Evolutionary conservation across 1,139 yeast species (phyloP), one percentile per base, ranked within the genome.

Genomic region (Taphrina deformans): DNA sequence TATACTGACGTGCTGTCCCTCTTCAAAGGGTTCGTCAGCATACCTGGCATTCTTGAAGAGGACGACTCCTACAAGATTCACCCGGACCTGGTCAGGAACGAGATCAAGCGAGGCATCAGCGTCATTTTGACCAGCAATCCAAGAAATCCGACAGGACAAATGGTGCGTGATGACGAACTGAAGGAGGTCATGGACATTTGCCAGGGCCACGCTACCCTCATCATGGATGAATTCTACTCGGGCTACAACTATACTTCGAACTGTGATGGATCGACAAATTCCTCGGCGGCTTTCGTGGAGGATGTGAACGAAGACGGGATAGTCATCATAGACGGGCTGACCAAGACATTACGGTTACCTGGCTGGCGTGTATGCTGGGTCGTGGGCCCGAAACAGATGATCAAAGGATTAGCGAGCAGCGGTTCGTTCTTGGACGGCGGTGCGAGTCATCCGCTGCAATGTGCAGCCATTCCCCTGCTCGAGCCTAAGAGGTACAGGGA

Each of bases 301-400:
- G 87, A 85, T 69, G 88, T 85, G 16, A 82, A 85, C 72, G 76
- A 75, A 63, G 89, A 85, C 71, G 87, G 88, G 0, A 88, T 85
- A 5, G 79, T 85, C 69, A 84, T 85, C 69, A 78, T 85, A 66
- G 86, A 85, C 73, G 89, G 89, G 1, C 77, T 85, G 56, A 85
- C 89, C 61, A 85, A 85, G 74, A 85, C 86, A 0, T 85, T 85
- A 75, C 79, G 89, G 69, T 78, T 85, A 63, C 88, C 89, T 1
- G 89, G 89, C 1, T 85, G 88, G 88, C 79, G 89, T 75, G 83
- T 83, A 18, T 84, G 88, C 71, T 85, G 89, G 89, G 78, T 85
- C 66, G 76, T 85, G 67, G 89, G 89, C 0, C 89, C 89, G 16
- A 86, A 84, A 72, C 84, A 83, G 64, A 85, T 85, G 72, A 82